phyloP scores from a whole-genome alignment of 352 stramenopile species.

The Peronospora belbahrii region DNA sequence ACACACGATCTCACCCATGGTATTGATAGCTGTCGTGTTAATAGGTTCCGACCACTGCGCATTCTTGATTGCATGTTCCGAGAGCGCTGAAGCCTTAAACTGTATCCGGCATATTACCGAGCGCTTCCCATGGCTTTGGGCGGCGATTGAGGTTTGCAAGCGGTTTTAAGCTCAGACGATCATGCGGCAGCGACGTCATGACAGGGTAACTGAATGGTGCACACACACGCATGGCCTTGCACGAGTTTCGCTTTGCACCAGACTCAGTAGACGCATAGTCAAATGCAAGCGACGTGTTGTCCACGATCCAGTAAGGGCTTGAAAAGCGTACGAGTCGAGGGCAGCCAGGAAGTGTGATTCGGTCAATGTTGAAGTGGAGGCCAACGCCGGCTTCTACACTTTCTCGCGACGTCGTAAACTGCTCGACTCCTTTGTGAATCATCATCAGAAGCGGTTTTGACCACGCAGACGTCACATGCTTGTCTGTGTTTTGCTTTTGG shows the following conservation, averaged over 20 bases:
- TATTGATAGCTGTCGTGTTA: conserved; percentile 84
- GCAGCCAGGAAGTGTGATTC: conserved; percentile 52
- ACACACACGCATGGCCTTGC: conserved; percentile 35
- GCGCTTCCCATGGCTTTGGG: conserved; percentile 45
- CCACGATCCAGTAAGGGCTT: conserved; percentile 79
- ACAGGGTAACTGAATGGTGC: conserved; percentile 55
- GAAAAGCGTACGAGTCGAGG: conserved; percentile 78
- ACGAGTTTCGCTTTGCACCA: conserved; percentile 42
- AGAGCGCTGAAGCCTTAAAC: conserved; percentile 42
- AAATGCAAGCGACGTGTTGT: conserved; percentile 74
- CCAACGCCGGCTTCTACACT: conserved; percentile 39
- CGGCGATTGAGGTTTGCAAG: conserved; percentile 33
- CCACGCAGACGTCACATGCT: conserved; percentile 47
- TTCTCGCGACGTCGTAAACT: conserved; percentile 68
- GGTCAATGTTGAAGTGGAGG: conserved; percentile 67
- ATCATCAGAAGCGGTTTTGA: conserved; percentile 82
- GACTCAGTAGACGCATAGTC: conserved; percentile 43
- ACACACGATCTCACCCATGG: conserved; percentile 65
- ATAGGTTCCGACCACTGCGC: conserved; percentile 72
- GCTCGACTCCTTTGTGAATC: conserved; percentile 59
- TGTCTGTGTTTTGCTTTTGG: conserved; percentile 26
- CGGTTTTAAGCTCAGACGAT: conserved; percentile 70
- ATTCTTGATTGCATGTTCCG: conserved; percentile 55
- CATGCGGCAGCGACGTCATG: conserved; percentile 44
- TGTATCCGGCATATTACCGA: conserved; percentile 46